A percentile compares a stretch with the other conserved stretches of the same genome.
phyloP scores from a whole-genome alignment of 768 basidiomycete genomes.

The Leccinum imitatum region DNA sequence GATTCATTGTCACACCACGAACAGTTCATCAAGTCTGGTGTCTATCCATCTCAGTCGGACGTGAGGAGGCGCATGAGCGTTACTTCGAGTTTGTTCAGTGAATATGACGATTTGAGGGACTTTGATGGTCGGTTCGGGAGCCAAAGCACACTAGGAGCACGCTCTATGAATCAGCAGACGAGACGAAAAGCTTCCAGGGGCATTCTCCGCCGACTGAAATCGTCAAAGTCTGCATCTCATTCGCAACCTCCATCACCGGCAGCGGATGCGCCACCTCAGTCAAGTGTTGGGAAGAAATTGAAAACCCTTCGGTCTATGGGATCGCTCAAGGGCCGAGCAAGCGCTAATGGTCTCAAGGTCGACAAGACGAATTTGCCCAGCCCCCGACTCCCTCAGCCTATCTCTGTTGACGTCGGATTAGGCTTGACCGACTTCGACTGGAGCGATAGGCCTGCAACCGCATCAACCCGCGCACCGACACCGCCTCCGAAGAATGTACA shows the following conservation, averaged over 20 bases:
- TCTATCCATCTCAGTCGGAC: constrained; percentile 37
- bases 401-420: constrained; percentile 54
- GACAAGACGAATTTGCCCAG: constrained; percentile 43
- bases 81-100: constrained; percentile 74
- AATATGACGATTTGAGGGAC: constrained; percentile 85
- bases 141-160: constrained; percentile 65
- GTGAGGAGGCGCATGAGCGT: constrained; percentile 62
- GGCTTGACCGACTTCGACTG: constrained; percentile 58
- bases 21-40: constrained; percentile 17
- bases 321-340: constrained; percentile 61
- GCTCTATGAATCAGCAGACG: constrained; percentile 38
- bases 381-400: constrained; percentile 53
- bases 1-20: constrained; percentile 24
- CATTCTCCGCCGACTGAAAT: constrained; percentile 61
- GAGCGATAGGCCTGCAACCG: constrained; percentile 32
- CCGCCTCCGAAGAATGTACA: constrained; percentile 20
- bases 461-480: constrained; percentile 14
- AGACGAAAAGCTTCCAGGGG: constrained; percentile 63
- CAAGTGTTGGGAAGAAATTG: constrained; percentile 48
- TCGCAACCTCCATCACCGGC: constrained; percentile 46
- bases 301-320: constrained; percentile 82
- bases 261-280: constrained; percentile 37
- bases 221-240: constrained; percentile 42
- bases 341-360: constrained; percentile 26
- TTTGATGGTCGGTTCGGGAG: constrained; percentile 88